Conservation (phyloP, 805 yeast species). For the Barnettozyma sp. region DNA sequence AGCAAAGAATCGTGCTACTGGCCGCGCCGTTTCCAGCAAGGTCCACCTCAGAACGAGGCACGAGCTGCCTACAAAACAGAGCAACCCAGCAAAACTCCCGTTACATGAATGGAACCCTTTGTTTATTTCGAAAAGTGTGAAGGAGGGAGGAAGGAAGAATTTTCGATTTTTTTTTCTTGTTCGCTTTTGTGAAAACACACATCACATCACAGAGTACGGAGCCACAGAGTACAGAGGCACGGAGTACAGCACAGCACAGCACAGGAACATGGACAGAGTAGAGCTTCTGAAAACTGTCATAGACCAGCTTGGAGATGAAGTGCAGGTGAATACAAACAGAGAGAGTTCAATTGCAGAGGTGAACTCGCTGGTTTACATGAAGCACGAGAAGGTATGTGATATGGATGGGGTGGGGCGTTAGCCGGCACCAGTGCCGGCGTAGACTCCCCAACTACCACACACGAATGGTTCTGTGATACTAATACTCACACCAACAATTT, state of each 20-base stretch:
- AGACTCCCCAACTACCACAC: too few relatives aligned
- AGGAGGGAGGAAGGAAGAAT: not conserved
- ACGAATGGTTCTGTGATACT: not conserved
- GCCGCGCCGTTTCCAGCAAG: not conserved
- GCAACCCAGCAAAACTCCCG: not conserved
- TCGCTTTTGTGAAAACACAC: too few relatives aligned
- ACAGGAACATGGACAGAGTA: not conserved
- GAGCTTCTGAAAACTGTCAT: conserved; percentile 1
- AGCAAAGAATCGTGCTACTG: conserved; percentile 4
- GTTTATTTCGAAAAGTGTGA: not conserved
- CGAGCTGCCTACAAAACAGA: not conserved
- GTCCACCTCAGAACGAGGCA: conserved; percentile 5
- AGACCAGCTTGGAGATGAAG: conserved; percentile 1
- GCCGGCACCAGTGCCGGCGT: too few relatives aligned
- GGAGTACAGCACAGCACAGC: not conserved
- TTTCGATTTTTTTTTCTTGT: not conserved
- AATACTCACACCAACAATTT: conserved; percentile 1
- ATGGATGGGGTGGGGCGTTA: too few relatives aligned
- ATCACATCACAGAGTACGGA: not conserved
- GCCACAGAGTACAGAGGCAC: not conserved
- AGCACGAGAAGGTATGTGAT: conserved; percentile 13
- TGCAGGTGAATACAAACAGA: conserved; percentile 1
- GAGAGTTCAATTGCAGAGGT: conserved; percentile 9
- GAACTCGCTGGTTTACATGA: conserved; percentile 8
- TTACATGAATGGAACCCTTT: not conserved